Evolutionary conservation across 202 grass and related monocot genomes (phyloP).

Genomic region (Saccharum hybrid): DNA sequence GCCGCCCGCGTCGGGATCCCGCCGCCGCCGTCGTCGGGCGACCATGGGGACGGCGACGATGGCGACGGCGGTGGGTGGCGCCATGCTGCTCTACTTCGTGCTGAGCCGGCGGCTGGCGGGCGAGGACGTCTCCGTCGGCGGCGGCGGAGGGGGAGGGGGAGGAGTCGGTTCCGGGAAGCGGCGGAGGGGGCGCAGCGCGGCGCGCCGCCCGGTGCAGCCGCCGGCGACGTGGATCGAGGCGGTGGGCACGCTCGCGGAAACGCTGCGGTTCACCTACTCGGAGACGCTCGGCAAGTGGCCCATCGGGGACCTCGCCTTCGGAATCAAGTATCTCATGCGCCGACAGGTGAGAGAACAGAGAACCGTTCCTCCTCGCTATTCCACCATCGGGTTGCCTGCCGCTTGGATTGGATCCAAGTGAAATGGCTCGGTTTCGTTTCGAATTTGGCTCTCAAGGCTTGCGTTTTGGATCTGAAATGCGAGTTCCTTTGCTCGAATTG

Average conservation of each 20-base stretch:
- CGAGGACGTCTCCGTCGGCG: constrained; percentile 44
- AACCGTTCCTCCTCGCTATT: not conserved
- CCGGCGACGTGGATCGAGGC: constrained; percentile 95
- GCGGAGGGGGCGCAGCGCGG: constrained; percentile 51
- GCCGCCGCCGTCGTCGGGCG: not conserved
- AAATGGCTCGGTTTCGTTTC: constrained; percentile 29
- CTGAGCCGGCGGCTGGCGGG: constrained; percentile 65
- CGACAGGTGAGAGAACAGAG: constrained; percentile 54
- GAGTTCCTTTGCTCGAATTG: not conserved
- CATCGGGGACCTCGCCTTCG: constrained; percentile 91
- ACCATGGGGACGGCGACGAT: constrained; percentile 87
- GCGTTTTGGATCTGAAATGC: constrained; percentile 51
- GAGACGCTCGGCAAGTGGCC: constrained; percentile 98
- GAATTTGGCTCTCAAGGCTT: not conserved
- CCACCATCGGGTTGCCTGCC: not conserved
- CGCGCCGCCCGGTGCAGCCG: constrained; percentile 69
- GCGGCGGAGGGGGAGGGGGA: not conserved
- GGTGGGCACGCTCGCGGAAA: constrained; percentile 81
- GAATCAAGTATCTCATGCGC: constrained; percentile 96
- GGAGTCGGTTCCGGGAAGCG: constrained; percentile 35
- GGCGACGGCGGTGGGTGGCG: constrained; percentile 88
- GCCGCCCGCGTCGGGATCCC: constrained; percentile 29
- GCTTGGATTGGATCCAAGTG: constrained; percentile 43
- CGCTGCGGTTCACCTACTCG: constrained; percentile 90
- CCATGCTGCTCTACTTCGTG: constrained; percentile 84